Percentiles rank a stretch among this genome's conserved stretches.
Evolutionary conservation across 495 filamentous ascomycete genomes (phyloP).

Genomic region (Coniosporium apollinis): DNA sequence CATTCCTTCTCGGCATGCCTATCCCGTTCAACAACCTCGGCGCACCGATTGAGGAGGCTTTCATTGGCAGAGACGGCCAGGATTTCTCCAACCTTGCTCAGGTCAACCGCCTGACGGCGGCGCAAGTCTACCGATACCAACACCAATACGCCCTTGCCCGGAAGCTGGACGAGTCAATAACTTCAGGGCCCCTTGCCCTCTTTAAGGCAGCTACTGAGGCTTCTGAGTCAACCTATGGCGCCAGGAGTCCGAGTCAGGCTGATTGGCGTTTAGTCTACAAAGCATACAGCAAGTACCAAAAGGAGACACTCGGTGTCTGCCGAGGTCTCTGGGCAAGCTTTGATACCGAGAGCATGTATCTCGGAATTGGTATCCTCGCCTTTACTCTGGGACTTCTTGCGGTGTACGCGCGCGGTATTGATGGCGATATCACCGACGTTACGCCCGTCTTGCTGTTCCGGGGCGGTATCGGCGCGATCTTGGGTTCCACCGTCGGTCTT

Average conservation of each 20-base stretch:
- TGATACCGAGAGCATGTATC: constrained; percentile 65
- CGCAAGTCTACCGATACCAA: constrained; percentile 83
- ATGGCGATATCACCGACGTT: constrained; percentile 34
- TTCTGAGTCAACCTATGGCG: constrained; percentile 23
- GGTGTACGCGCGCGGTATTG: constrained; percentile 49
- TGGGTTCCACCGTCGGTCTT: constrained; percentile 15
- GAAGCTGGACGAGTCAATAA: constrained; percentile 42
- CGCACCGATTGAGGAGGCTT: constrained; percentile 83
- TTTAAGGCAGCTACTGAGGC: constrained; percentile 38
- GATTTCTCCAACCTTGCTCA: constrained; percentile 58
- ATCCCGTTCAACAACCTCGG: constrained; percentile 98
- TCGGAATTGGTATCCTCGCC: constrained; percentile 56
- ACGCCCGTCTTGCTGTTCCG: constrained; percentile 28
- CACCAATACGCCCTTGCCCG: constrained; percentile 42
- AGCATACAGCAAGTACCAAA: constrained; percentile 56
- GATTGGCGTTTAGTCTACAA: constrained; percentile 30
- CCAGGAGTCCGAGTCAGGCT: constrained; percentile 24
- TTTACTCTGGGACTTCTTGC: constrained; percentile 47
- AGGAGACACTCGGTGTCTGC: constrained; percentile 62
- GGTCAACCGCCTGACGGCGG: constrained; percentile 60
- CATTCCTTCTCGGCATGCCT: constrained; percentile 73
- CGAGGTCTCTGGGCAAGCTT: constrained; percentile 81
- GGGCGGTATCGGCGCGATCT: constrained; percentile 18
- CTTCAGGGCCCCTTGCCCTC: constrained; percentile 36
- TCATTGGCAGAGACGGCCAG: constrained; percentile 47